A percentile compares a stretch with the other conserved stretches of the same genome.
Evolutionary conservation across 176 grass and related monocot genomes (phyloP).

Genomic region (Carex pumila): DNA sequence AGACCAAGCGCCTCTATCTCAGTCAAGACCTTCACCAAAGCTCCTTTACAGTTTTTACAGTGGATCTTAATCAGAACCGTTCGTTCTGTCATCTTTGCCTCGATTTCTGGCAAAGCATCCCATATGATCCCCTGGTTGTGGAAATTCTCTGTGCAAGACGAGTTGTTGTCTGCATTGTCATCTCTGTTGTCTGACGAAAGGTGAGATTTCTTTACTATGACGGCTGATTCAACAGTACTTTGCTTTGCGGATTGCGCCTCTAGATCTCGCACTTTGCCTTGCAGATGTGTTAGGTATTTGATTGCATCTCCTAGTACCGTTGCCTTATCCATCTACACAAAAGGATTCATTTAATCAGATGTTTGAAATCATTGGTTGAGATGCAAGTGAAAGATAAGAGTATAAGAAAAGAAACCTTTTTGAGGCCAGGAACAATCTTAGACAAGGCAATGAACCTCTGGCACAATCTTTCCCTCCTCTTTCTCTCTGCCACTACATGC

Average conservation of each 20-base stretch:
- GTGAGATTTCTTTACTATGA: slow-evolving; percentile 65
- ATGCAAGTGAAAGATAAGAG: no score
- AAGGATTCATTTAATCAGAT: neutral
- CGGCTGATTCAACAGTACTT: slow-evolving; percentile 55
- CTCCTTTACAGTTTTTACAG: slow-evolving; percentile 71
- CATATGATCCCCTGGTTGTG: slow-evolving; percentile 3
- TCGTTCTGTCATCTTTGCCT: slow-evolving; percentile 55
- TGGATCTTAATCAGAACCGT: slow-evolving; percentile 74
- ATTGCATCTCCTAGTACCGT: slow-evolving; percentile 87
- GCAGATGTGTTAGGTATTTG: slow-evolving; percentile 78
- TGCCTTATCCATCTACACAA: slow-evolving; percentile 84
- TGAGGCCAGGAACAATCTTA: slow-evolving; percentile 83
- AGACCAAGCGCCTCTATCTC: slow-evolving; percentile 66
- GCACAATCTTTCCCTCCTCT: slow-evolving; percentile 82
- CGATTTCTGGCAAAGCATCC: slow-evolving; percentile 61
- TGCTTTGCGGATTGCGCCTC: slow-evolving; percentile 47
- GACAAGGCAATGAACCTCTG: slow-evolving; percentile 91
- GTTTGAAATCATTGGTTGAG: neutral
- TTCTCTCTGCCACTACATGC: slow-evolving; percentile 80
- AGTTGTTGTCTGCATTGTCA: slow-evolving; percentile 51
- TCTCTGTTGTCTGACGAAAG: slow-evolving; percentile 43
- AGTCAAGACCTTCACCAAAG: slow-evolving; percentile 45
- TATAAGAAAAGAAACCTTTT: slow-evolving; percentile 36
- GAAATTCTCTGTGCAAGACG: slow-evolving; percentile 44
- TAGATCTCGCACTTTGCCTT: slow-evolving; percentile 62